Evolutionary conservation across 257 asterid genomes (phyloP).

Genomic region (Penstemon davidsonii): DNA sequence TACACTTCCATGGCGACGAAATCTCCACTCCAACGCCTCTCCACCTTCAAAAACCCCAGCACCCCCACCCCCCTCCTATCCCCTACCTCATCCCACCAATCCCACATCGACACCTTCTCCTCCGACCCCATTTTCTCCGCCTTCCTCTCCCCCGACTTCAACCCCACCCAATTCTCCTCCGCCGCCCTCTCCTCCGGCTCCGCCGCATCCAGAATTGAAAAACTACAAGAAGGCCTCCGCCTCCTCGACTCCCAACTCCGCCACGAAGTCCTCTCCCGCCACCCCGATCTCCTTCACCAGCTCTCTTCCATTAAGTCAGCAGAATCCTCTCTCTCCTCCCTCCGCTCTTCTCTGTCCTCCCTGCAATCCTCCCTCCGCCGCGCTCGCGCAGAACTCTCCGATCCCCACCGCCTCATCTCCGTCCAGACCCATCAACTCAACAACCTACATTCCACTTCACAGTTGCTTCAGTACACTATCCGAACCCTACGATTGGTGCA

Average conservation of each 20-base stretch:
- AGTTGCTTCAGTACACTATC: constrained; percentile 63
- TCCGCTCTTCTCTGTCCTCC: constrained; percentile 71
- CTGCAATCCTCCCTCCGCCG: constrained; percentile 75
- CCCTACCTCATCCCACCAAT: constrained; percentile 29
- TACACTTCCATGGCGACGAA: constrained; percentile 22
- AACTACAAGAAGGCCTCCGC: constrained; percentile 85
- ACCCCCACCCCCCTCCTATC: constrained; percentile 29
- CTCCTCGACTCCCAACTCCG: constrained; percentile 84
- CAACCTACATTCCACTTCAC: constrained; percentile 64
- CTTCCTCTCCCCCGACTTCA: constrained; percentile 79
- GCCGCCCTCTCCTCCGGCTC: constrained; percentile 96
- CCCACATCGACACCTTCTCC: constrained; percentile 60
- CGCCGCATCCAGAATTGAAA: constrained; percentile 91
- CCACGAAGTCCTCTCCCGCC: constrained; percentile 84
- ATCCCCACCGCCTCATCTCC: constrained; percentile 67
- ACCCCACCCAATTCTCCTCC: constrained; percentile 90
- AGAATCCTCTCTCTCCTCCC: constrained; percentile 72
- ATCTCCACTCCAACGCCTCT: constrained; percentile 80
- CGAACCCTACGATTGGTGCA: constrained; percentile 60
- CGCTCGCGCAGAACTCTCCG: constrained; percentile 78
- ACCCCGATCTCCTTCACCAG: constrained; percentile 74
- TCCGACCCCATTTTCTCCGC: constrained; percentile 84
- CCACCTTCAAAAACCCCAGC: constrained; percentile 57
- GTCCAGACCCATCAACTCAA: constrained; percentile 69
- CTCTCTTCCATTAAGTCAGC: constrained; percentile 76